phyloP scores from a whole-genome alignment of 2,329 filamentous ascomycete species.

The Arthrobotrys sphaeroides region DNA sequence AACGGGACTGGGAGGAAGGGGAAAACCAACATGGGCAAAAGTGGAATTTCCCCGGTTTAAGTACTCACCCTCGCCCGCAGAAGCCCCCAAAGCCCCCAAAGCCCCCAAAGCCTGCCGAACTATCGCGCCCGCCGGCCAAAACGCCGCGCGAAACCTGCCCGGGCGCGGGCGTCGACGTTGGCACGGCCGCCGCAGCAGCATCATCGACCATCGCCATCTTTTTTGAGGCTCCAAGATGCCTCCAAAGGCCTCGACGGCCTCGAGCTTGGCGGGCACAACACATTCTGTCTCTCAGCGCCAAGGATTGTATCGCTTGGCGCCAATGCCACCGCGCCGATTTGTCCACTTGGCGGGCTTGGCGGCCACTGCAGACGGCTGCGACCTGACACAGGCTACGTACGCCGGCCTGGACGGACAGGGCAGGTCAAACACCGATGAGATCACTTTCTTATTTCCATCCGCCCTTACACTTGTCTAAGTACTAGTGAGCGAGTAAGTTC shows the following conservation, averaged over 20 bases:
- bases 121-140: neutral
- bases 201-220: slow-evolving; percentile 8
- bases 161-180: slow-evolving; percentile 32
- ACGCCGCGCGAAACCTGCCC: neutral
- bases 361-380: neutral
- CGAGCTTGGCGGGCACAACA: slow-evolving; percentile 41
- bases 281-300: slow-evolving; percentile 7
- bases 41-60: slow-evolving; percentile 53
- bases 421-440: neutral
- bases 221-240: slow-evolving; percentile 34
- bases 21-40: slow-evolving; percentile 36
- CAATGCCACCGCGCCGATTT: neutral
- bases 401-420: neutral
- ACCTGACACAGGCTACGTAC: neutral
- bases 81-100: neutral
- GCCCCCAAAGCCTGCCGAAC: neutral
- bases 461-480: no score
- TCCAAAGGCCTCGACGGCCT: slow-evolving; percentile 6
- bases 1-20: neutral
- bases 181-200: neutral
- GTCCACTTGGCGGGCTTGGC: no score
- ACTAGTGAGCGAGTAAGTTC: no score
- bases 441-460: neutral
- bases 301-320: neutral
- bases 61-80: slow-evolving; percentile 45